These are phyloP conservation scores for Tieghemostelium lacteum DNA, from an alignment of 78 protist species.

Conservation along the genomic window DNA sequence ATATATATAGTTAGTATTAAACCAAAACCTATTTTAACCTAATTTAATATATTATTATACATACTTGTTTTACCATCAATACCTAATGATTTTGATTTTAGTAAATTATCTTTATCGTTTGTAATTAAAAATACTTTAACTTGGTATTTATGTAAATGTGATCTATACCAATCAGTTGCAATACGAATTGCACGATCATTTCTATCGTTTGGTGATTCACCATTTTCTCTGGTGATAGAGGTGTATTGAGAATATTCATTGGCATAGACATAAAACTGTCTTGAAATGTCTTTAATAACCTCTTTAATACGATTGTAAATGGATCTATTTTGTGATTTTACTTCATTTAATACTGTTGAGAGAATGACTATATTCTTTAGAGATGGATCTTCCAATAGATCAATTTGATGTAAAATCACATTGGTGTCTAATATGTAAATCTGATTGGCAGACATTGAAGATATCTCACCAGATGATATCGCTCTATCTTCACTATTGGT, in stretches of 20 bases:
- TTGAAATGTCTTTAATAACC: slow-evolving; percentile 33
- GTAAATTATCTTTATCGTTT: slow-evolving; percentile 77
- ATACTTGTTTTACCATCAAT: slow-evolving; percentile 61
- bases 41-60: not conserved
- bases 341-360: slow-evolving; percentile 90
- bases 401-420: slow-evolving; percentile 90
- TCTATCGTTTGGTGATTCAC: slow-evolving; percentile 91
- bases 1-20: no score
- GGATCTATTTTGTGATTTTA: slow-evolving; percentile 58
- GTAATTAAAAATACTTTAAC: slow-evolving; percentile 75
- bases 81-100: slow-evolving; percentile 69
- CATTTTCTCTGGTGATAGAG: slow-evolving; percentile 68
- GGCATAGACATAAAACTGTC: slow-evolving; percentile 83
- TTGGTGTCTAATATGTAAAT: slow-evolving; percentile 88
- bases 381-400: slow-evolving; percentile 82
- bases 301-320: slow-evolving; percentile 71
- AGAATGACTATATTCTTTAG: slow-evolving; percentile 82
- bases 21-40: not conserved
- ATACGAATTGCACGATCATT: slow-evolving; percentile 88
- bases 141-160: slow-evolving; percentile 51
- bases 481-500: slow-evolving; percentile 25
- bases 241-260: slow-evolving; percentile 85
- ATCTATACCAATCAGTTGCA: slow-evolving; percentile 83
- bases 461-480: not conserved
- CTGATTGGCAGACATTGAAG: not conserved